A percentile compares a stretch with the other conserved stretches of the same genome.
These are phyloP conservation scores for Termitomyces heimii DNA, from an alignment of 768 basidiomycete species.

Conservation along the genomic window DNA sequence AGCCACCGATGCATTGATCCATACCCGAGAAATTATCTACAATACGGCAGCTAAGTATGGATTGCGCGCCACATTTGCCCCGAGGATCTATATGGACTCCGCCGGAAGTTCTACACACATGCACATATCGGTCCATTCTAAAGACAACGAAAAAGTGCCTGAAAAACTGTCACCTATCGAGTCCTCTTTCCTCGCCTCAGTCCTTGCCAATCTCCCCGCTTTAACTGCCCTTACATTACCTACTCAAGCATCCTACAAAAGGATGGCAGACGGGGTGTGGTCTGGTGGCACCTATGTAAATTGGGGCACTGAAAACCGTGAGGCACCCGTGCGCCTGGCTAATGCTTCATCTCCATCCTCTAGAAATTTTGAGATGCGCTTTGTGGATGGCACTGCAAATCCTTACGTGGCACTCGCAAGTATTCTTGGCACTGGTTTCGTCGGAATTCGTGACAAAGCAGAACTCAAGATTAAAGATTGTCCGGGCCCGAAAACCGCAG, in stretches of 20 bases:
- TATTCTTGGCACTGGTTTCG: conserved; percentile 46
- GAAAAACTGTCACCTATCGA: conserved; percentile 38
- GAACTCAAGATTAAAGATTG: conserved; percentile 35
- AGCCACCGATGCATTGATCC: conserved; percentile 61
- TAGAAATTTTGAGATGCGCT: conserved; percentile 59
- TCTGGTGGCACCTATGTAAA: conserved; percentile 63
- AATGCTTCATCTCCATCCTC: conserved; percentile 40
- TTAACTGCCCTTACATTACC: conserved; percentile 55
- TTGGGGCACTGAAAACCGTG: conserved; percentile 70
- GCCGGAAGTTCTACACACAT: conserved; percentile 56
- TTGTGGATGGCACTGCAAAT: conserved; percentile 59
- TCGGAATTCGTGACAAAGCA: conserved; percentile 38
- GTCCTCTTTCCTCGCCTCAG: conserved; percentile 54
- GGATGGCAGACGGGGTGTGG: conserved; percentile 63
- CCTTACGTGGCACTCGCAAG: conserved; percentile 55
- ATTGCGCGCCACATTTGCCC: conserved; percentile 60
- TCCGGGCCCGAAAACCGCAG: conserved; percentile 25
- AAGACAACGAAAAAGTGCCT: conserved; percentile 12
- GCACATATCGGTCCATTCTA: conserved; percentile 58
- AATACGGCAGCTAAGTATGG: conserved; percentile 62
- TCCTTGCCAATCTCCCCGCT: conserved; percentile 53
- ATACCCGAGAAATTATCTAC: conserved; percentile 61
- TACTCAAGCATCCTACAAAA: conserved; percentile 54
- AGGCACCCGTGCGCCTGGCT: conserved; percentile 57
- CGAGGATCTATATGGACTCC: conserved; percentile 26